Conservation (phyloP, 139 green algal species). For the Zygnema circumcarinatum region DNA sequence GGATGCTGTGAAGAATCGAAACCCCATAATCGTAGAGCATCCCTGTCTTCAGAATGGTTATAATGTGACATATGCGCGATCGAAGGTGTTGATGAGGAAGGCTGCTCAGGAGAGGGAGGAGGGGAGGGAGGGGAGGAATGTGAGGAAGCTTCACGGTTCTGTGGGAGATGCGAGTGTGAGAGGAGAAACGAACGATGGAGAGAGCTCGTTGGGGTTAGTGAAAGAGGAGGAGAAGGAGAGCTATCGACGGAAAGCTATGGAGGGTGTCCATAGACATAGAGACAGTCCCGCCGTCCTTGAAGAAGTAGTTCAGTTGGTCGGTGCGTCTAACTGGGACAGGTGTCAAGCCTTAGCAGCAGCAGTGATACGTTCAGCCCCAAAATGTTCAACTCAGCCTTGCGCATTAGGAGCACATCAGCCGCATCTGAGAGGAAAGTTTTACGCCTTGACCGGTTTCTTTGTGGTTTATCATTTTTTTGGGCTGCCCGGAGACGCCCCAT, state of each 20-base stretch:
- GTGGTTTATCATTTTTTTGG: constrained; percentile 81
- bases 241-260: neutral
- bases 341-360: constrained; percentile 8
- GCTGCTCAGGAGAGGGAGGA: constrained; percentile 8
- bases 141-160: neutral
- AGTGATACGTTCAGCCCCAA: neutral
- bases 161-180: constrained; percentile 5
- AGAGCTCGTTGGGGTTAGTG: neutral
- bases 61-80: constrained; percentile 20
- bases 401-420: constrained; percentile 26
- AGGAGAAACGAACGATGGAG: constrained; percentile 14
- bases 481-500: constrained; percentile 31
- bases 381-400: constrained; percentile 15
- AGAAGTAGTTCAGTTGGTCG: constrained; percentile 32
- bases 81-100: constrained; percentile 12
- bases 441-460: constrained; percentile 78
- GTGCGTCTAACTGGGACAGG: constrained; percentile 11
- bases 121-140: constrained; percentile 4
- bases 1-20: too few relatives aligned
- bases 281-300: neutral
- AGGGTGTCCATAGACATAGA: neutral
- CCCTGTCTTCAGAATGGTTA: constrained; percentile 55
- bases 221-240: neutral
- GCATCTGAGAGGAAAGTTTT: constrained; percentile 56
- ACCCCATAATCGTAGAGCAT: too few relatives aligned